Conservation (phyloP, 2,329 filamentous ascomycete species). For the Phaeomoniella chlamydospora region DNA sequence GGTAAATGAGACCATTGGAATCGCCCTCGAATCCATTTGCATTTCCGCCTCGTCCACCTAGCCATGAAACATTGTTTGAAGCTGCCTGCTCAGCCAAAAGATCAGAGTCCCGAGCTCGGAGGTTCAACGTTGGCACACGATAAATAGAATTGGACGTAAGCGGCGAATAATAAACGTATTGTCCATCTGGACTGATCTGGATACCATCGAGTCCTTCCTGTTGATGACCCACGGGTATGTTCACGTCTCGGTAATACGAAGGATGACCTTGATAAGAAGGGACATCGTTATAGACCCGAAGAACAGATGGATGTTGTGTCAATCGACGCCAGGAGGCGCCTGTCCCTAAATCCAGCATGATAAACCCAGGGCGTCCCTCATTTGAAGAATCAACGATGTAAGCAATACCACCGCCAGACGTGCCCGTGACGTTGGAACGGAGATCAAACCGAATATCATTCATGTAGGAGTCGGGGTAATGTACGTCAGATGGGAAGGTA, state of each 20-base stretch:
- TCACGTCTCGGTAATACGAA: slow-evolving; percentile 15
- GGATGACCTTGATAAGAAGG: slow-evolving; percentile 20
- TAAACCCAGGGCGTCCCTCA: slow-evolving; percentile 31
- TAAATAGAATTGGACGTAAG: slow-evolving; percentile 29
- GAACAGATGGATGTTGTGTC: slow-evolving; percentile 10
- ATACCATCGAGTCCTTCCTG: slow-evolving; percentile 20
- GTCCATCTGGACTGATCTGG: slow-evolving; percentile 17
- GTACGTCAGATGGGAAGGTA: slow-evolving; percentile 25
- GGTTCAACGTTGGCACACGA: slow-evolving; percentile 25
- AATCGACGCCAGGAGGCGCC: slow-evolving; percentile 9
- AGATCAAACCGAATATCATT: slow-evolving; percentile 33
- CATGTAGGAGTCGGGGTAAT: slow-evolving; percentile 31
- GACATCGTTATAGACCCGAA: slow-evolving; percentile 14
- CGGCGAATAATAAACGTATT: slow-evolving; percentile 28
- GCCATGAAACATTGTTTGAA: slow-evolving; percentile 29
- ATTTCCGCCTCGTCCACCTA: slow-evolving; percentile 30
- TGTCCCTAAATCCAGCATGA: slow-evolving; percentile 18
- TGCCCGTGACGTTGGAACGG: slow-evolving; percentile 16
- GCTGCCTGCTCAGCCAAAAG: slow-evolving; percentile 23
- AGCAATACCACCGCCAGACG: slow-evolving; percentile 22
- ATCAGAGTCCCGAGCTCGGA: slow-evolving; percentile 22
- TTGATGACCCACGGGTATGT: slow-evolving; percentile 11
- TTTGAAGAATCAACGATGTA: slow-evolving; percentile 31
- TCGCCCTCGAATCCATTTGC: slow-evolving; percentile 32
- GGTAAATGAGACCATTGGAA: slow-evolving; percentile 27